Evolutionary conservation across 2,329 filamentous ascomycete species (phyloP).

Genomic region (Paramyrothecium sp.): DNA sequence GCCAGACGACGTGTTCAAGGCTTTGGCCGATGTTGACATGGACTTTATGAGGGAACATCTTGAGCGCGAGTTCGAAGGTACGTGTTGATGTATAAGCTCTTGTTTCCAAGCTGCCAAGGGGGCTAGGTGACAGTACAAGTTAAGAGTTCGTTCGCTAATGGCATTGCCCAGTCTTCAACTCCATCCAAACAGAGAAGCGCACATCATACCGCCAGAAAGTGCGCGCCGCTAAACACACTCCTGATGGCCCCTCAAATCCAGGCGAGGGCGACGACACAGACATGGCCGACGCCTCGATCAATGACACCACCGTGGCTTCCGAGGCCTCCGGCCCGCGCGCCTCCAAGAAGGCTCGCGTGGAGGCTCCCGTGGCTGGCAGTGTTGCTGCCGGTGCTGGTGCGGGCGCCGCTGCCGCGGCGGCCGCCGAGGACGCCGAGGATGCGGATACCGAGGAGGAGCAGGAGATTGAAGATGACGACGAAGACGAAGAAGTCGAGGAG

Average conservation of each 20-base stretch:
- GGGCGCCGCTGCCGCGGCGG: too few relatives aligned
- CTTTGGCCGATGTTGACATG: slow-evolving; percentile 75
- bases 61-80: slow-evolving; percentile 75
- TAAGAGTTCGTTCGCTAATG: too few relatives aligned
- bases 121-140: too few relatives aligned
- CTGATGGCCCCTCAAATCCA: neutral
- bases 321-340: slow-evolving; percentile 33
- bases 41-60: slow-evolving; percentile 66
- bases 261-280: slow-evolving; percentile 30
- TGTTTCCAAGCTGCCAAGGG: too few relatives aligned
- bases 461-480: slow-evolving; percentile 48
- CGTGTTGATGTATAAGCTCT: too few relatives aligned
- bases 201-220: slow-evolving; percentile 71
- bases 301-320: slow-evolving; percentile 21
- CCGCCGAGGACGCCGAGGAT: slow-evolving; percentile 17
- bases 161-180: slow-evolving; percentile 61
- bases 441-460: slow-evolving; percentile 31
- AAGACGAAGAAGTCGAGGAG: slow-evolving; percentile 35
- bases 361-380: slow-evolving; percentile 30
- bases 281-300: slow-evolving; percentile 31
- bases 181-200: slow-evolving; percentile 71
- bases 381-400: slow-evolving; percentile 33
- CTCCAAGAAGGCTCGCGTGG: slow-evolving; percentile 46
- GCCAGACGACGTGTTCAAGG: slow-evolving; percentile 73
- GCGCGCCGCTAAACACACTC: slow-evolving; percentile 57